Evolutionary conservation across 371 early-diverging fungal genomes (phyloP), one percentile per base, ranked within the genome.

Genomic region (Rhizopus delemar): DNA sequence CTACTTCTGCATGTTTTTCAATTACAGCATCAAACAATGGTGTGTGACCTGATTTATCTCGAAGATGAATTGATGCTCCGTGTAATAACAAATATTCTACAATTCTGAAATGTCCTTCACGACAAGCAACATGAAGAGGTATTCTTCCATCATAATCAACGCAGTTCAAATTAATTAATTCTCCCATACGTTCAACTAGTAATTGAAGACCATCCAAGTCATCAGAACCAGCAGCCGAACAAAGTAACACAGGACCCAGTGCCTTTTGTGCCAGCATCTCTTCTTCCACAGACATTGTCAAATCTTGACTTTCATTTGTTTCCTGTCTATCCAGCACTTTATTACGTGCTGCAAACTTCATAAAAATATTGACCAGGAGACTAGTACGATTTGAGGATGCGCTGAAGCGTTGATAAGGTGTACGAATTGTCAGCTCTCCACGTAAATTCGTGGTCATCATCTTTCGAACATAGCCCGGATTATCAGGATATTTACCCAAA

Each of bases 51-150:
- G 81, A 80, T 34, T 86, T 80, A 74, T 97, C 97, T 13, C 93
- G 87, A 15, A 87, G 81, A 71, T 98, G 97, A n/a, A 97, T 90
- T 38, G 89, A 88, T 4, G 96, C 94, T 1, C 98, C 98, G 53
- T 90, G 86, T 22, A 78, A 63, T 12, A 97, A 70, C 52, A 97
- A 68, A 57, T 87, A 92, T 48, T 90, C 83, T 0, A 90, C 90
- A 13, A 87, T 80, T 1, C 77, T 78, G 4, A 82, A 61, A 55
- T 93, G 87, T 7, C 93, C 92, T 38, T 90, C 89, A 7, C 88
- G 75, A 55, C 90, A 86, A 0, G 96, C 96, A 15, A 94, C 81
- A 65, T 96, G 96, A 58, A 91, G 70, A 0, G 92, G 92, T 1
- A 90, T 86, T 38, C 91, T 81, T 2, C 96, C 95, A 45, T 91